A percentile compares a stretch with the other conserved stretches of the same genome.
phyloP scores from a whole-genome alignment of 495 filamentous ascomycete genomes.

The Daldinia loculata region DNA sequence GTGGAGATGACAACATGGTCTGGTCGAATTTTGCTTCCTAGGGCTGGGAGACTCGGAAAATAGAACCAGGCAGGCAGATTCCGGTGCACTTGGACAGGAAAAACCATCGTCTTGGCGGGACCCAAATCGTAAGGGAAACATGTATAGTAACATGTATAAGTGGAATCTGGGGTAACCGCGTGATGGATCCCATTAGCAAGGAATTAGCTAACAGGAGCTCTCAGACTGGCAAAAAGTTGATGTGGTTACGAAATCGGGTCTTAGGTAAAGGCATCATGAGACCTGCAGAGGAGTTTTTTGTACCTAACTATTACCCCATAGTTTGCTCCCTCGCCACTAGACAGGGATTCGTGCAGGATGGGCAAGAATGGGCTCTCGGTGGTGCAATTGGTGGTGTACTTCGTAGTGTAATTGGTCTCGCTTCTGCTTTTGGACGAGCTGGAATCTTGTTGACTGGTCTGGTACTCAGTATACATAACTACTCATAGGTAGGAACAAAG shows the following conservation, averaged over 20 bases:
- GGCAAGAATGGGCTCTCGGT: conserved; percentile 29
- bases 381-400: conserved; percentile 35
- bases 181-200: conserved; percentile 44
- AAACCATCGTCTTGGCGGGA: conserved; percentile 32
- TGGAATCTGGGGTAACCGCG: conserved; percentile 48
- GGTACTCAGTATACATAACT: neutral
- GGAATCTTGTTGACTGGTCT: neutral
- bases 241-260: conserved; percentile 47
- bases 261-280: conserved; percentile 43
- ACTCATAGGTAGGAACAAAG: neutral
- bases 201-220: conserved; percentile 39
- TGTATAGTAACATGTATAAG: conserved; percentile 20
- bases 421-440: conserved; percentile 28
- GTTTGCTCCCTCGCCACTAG: conserved; percentile 44
- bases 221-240: conserved; percentile 16
- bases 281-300: conserved; percentile 42
- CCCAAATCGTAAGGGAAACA: conserved; percentile 31
- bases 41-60: neutral
- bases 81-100: conserved; percentile 12
- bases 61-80: too few relatives aligned
- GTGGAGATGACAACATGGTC: conserved; percentile 32
- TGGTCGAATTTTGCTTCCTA: conserved; percentile 1
- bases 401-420: neutral
- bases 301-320: conserved; percentile 53
- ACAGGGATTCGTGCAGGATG: conserved; percentile 18